Conservation (phyloP, 192 early-diverging fungal genomes). For the Oehlia diaphana region DNA sequence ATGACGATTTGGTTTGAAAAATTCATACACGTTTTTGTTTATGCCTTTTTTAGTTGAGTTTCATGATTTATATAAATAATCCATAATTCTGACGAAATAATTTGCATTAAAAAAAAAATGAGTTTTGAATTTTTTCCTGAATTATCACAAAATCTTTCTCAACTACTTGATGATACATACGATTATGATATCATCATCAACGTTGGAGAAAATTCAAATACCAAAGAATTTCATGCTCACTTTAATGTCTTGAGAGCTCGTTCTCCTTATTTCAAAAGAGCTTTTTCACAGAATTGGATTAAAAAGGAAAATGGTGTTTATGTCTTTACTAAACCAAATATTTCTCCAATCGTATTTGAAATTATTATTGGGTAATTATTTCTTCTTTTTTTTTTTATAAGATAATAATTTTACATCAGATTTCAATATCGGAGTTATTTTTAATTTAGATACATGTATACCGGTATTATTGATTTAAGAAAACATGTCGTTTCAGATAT, state of each 20-base stretch:
- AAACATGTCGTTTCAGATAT: neutral
- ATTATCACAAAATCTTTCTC: neutral
- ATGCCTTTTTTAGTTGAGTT: too few relatives aligned
- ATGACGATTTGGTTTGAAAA: too few relatives aligned
- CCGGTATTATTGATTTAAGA: conserved; percentile 1
- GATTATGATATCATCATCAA: conserved; percentile 20
- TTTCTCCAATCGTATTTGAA: conserved; percentile 13
- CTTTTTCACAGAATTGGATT: neutral
- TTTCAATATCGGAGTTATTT: neutral
- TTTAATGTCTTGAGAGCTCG: conserved; percentile 10
- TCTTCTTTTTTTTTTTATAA: neutral
- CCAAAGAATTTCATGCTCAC: conserved; percentile 11
- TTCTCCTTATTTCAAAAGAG: neutral
- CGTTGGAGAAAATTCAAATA: neutral
- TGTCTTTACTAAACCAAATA: conserved; percentile 18
- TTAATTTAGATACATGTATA: conserved; percentile 20
- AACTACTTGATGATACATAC: neutral
- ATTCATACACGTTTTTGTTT: too few relatives aligned
- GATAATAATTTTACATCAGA: too few relatives aligned
- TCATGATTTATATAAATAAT: too few relatives aligned
- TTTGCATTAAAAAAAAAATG: neutral
- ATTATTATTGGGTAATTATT: neutral
- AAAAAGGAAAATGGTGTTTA: neutral
- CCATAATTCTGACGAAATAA: too few relatives aligned
- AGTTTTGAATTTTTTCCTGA: neutral